These are phyloP conservation scores for Ceratocystis albifundus DNA, from an alignment of 2,329 filamentous ascomycete genomes.

Conservation along the genomic window DNA sequence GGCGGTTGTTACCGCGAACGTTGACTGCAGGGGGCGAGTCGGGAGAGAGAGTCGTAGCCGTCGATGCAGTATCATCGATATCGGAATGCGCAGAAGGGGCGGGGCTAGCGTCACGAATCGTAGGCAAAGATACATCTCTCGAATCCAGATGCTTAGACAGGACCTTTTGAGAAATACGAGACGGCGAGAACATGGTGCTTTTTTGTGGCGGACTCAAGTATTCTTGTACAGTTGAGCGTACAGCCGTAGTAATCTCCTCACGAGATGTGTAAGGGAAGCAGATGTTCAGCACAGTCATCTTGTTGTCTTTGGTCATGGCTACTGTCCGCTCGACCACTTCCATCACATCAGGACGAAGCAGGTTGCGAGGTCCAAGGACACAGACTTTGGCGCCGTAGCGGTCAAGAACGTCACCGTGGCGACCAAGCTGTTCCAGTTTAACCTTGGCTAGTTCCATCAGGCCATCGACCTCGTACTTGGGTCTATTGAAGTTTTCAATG, in stretches of 20 bases:
- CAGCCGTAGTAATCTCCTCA: constrained; percentile 85
- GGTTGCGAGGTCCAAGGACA: constrained; percentile 69
- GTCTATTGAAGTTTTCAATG: constrained; percentile 97
- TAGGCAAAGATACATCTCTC: constrained; percentile 35
- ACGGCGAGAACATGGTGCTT: constrained; percentile 71
- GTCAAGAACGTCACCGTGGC: constrained; percentile 87
- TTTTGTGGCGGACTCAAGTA: constrained; percentile 56
- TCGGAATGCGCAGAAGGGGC: constrained; percentile 38
- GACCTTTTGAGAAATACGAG: constrained; percentile 76
- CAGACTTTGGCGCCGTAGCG: constrained; percentile 81
- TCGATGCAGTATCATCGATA: constrained; percentile 45
- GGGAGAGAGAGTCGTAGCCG: constrained; percentile 47
- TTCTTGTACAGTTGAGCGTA: constrained; percentile 76
- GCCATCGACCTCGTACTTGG: constrained; percentile 90
- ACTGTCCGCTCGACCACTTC: constrained; percentile 79
- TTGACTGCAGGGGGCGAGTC: constrained; percentile 37
- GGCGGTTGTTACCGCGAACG: constrained; percentile 30
- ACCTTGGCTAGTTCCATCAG: constrained; percentile 97
- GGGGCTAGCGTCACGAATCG: constrained; percentile 40
- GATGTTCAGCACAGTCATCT: constrained; percentile 69
- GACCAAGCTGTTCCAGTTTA: constrained; percentile 80
- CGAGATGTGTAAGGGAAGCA: constrained; percentile 96
- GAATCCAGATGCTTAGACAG: constrained; percentile 51
- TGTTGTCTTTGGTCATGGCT: constrained; percentile 77
- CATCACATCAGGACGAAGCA: constrained; percentile 78